Evolutionary conservation across 1,284 basidiomycete genomes (phyloP).

Genomic region (Pascua guehoae): DNA sequence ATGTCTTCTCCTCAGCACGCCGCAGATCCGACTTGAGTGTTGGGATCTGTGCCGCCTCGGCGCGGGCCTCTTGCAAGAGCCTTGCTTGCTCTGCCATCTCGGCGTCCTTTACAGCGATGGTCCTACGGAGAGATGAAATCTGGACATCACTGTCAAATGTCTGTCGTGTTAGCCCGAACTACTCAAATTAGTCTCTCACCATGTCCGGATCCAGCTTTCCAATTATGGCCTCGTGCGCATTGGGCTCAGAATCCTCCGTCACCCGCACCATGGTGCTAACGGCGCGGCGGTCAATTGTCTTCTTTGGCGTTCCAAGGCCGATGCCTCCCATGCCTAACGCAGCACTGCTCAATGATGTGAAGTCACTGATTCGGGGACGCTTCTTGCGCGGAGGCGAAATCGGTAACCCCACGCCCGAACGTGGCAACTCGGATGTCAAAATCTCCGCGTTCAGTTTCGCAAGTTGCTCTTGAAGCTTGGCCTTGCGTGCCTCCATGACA

Average conservation of each 20-base stretch:
- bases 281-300: slow-evolving; percentile 34
- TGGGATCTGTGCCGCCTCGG: slow-evolving; percentile 12
- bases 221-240: slow-evolving; percentile 12
- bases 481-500: slow-evolving; percentile 42
- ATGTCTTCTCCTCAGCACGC: slow-evolving; percentile 1
- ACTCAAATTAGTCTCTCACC: neutral
- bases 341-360: slow-evolving; percentile 22
- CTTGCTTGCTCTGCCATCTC: slow-evolving; percentile 21
- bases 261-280: slow-evolving; percentile 40
- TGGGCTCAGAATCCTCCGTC: slow-evolving; percentile 20
- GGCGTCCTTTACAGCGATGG: slow-evolving; percentile 29
- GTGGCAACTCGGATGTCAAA: slow-evolving; percentile 40
- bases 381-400: slow-evolving; percentile 32
- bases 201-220: slow-evolving; percentile 11
- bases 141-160: slow-evolving; percentile 32
- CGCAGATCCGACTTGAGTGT: slow-evolving; percentile 10
- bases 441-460: slow-evolving; percentile 47
- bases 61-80: slow-evolving; percentile 4
- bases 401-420: slow-evolving; percentile 17
- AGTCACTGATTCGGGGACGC: slow-evolving; percentile 47
- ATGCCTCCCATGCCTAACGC: slow-evolving; percentile 24
- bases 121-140: slow-evolving; percentile 28
- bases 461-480: slow-evolving; percentile 36
- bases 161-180: slow-evolving; percentile 6
- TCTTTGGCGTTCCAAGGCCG: slow-evolving; percentile 28